These are phyloP conservation scores for Castanea mollissima DNA, from an alignment of 306 rosid genomes.

Conservation along the genomic window DNA sequence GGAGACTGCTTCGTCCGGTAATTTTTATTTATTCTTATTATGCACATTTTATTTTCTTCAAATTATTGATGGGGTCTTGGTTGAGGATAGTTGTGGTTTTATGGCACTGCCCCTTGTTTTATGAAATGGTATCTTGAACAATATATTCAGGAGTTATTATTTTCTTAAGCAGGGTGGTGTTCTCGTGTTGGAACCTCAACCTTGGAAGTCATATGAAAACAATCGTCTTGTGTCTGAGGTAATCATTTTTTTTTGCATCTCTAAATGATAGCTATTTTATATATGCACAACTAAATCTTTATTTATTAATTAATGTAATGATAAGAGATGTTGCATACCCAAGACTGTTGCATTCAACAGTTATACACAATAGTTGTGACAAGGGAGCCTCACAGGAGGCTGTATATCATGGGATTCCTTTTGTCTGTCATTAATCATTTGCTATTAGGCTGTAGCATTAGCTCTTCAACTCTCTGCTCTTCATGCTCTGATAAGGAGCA, in stretches of 20 bases:
- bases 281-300: neutral
- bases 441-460: neutral
- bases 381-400: neutral
- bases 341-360: neutral
- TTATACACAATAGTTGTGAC: neutral
- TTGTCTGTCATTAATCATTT: neutral
- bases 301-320: neutral
- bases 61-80: neutral
- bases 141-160: neutral
- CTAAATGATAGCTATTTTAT: neutral
- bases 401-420: neutral
- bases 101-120: neutral
- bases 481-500: constrained; percentile 1
- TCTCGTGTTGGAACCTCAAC: constrained; percentile 94
- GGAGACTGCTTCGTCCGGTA: constrained; percentile 84
- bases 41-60: neutral
- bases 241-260: neutral
- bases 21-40: constrained; percentile 19
- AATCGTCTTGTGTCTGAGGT: constrained; percentile 52
- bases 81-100: neutral
- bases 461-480: neutral
- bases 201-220: constrained; percentile 81
- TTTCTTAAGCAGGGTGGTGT: constrained; percentile 74
- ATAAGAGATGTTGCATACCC: neutral
- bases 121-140: neutral